Conservation (phyloP, 495 filamentous ascomycete species). For the Tetracladium setigerum region DNA sequence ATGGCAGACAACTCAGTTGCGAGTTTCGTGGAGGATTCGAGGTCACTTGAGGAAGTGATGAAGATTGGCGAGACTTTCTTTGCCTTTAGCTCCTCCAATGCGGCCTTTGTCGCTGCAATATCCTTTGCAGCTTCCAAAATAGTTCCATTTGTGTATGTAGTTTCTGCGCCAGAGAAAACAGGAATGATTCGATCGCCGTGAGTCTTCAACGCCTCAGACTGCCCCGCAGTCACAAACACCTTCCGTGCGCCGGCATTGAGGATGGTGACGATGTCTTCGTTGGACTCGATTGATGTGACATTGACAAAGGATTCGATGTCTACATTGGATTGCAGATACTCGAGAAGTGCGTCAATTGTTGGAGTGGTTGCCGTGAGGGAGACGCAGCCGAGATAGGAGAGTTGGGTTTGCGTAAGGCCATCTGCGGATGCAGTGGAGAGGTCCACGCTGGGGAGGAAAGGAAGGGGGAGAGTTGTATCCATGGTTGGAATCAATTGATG, state of each 20-base stretch:
- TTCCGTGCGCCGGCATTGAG: conserved; percentile 83
- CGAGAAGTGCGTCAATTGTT: conserved; percentile 49
- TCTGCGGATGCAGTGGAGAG: conserved; percentile 40
- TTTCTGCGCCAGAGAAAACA: conserved; percentile 29
- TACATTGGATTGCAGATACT: conserved; percentile 61
- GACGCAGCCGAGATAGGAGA: conserved; percentile 71
- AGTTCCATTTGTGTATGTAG: conserved; percentile 14
- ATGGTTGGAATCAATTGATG: conserved; percentile 22
- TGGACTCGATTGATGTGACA: conserved; percentile 57
- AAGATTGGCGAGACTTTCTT: conserved; percentile 39
- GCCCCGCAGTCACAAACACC: conserved; percentile 69
- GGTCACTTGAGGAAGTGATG: conserved; percentile 37
- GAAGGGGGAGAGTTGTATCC: conserved; percentile 48
- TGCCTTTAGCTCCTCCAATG: conserved; percentile 33
- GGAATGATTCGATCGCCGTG: conserved; percentile 51
- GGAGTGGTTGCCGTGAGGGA: conserved; percentile 57
- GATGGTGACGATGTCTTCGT: conserved; percentile 67
- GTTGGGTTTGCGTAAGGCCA: conserved; percentile 57
- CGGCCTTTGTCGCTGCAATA: conserved; percentile 25
- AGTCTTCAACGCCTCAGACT: conserved; percentile 49
- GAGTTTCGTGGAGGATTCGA: conserved; percentile 44
- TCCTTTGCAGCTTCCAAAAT: conserved; percentile 10
- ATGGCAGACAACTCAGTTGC: conserved; percentile 53
- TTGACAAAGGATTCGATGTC: conserved; percentile 68
- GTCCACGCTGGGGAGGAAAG: conserved; percentile 51